These are phyloP conservation scores for Fusarium palustre DNA, from an alignment of 2,329 filamentous ascomycete genomes.

Conservation along the genomic window DNA sequence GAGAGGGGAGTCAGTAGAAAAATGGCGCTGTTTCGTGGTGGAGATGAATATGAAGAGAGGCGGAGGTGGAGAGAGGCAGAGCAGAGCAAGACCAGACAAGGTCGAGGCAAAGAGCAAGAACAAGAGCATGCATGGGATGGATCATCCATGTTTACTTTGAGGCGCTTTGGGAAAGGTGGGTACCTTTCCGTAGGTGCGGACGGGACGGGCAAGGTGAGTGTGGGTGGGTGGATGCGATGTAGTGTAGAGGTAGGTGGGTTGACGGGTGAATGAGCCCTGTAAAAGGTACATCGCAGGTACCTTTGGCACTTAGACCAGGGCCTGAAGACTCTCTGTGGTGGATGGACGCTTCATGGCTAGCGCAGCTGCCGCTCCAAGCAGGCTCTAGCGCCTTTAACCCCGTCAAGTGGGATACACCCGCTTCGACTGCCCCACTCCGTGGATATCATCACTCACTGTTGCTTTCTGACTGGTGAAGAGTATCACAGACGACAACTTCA, in stretches of 20 bases:
- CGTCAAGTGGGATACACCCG: conserved; percentile 19
- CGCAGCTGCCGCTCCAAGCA: conserved; percentile 12
- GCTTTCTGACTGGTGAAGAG: conserved; percentile 35
- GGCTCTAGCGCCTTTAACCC: conserved; percentile 26
- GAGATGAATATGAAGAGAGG: conserved; percentile 17
- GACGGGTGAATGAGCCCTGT: conserved; percentile 10
- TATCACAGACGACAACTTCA: conserved; percentile 11
- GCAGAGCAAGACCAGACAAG: conserved; percentile 11
- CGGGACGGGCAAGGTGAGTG: conserved; percentile 34
- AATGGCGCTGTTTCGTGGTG: conserved; percentile 35
- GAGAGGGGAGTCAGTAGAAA: conserved; percentile 29
- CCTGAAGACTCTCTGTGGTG: background rate
- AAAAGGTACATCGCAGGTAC: conserved; percentile 39
- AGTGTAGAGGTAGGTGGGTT: background rate
- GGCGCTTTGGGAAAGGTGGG: conserved; percentile 43
- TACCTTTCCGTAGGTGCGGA: conserved; percentile 18
- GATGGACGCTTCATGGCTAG: conserved; percentile 23
- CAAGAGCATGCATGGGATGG: conserved; percentile 16
- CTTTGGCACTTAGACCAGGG: conserved; percentile 18
- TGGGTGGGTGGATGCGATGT: background rate
- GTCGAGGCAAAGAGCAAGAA: conserved; percentile 26
- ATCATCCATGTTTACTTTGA: conserved; percentile 43
- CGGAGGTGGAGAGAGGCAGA: conserved; percentile 29
- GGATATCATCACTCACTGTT: conserved; percentile 33
- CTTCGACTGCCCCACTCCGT: conserved; percentile 3